Percentiles rank a stretch among this genome's conserved stretches.
Evolutionary conservation across 176 grass and related monocot species (phyloP).

Genomic region (Chloris gayana): DNA sequence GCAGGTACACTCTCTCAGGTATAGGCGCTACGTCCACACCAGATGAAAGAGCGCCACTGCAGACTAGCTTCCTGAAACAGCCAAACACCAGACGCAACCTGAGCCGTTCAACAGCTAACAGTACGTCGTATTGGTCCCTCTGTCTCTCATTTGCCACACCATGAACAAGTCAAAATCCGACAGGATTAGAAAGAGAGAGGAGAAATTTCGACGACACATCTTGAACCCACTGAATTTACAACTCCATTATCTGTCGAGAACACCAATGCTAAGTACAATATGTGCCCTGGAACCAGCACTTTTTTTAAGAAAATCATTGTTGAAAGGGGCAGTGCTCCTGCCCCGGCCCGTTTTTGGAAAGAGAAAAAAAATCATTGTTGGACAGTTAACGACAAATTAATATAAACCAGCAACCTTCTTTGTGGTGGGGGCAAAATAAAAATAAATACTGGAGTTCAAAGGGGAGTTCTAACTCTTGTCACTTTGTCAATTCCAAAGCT

Average conservation of each 20-base stretch:
- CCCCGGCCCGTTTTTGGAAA: too few relatives aligned
- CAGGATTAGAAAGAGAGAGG: conserved; percentile 37
- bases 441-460: neutral
- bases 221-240: neutral
- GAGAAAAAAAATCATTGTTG: neutral
- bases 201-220: neutral
- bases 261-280: too few relatives aligned
- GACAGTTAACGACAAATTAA: neutral
- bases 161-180: conserved; percentile 16
- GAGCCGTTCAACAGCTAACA: conserved; percentile 37
- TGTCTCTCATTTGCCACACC: conserved; percentile 21
- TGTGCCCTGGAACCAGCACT: neutral
- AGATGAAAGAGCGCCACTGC: conserved; percentile 1
- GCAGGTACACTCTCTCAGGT: neutral
- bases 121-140: neutral
- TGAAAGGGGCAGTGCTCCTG: too few relatives aligned
- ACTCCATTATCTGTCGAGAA: too few relatives aligned
- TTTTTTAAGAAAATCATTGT: too few relatives aligned
- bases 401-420: too few relatives aligned
- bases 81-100: conserved; percentile 26
- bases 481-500: conserved; percentile 28
- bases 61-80: neutral
- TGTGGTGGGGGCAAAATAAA: too few relatives aligned
- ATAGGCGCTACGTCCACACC: neutral
- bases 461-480: neutral